Evolutionary conservation across 1,284 basidiomycete species (phyloP), one percentile per base, ranked within the genome.

Genomic region (Microbotryum silenes-acaulis): DNA sequence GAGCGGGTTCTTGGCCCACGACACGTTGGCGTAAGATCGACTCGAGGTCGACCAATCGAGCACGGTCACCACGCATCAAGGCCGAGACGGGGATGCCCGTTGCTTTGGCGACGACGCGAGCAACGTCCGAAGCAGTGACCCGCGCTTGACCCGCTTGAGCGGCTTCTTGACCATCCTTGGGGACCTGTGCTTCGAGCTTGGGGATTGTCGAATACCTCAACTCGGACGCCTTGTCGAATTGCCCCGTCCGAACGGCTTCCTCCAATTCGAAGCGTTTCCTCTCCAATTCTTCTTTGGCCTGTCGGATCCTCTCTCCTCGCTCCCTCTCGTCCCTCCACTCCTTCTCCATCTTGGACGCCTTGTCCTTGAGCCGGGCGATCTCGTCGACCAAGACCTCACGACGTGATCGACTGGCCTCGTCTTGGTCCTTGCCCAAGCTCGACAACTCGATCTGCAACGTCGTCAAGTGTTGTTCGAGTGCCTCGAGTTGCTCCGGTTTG

Each of bases 21-120:
- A 97, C 88, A 0, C 89, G 83, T 61, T 82, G 73, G 33, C 80
- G 79, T 31, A 97, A 79, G 2, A 81, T 78, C 44, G 89, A 84
- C 74, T 96, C 93, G 87, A 97, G 88, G 77, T 91, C 85, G n/a
- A 96, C 84, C 33, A 97, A 79, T 67, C 89, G 88, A 74, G 96
- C 89, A 62, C 87, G 79, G 75, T 96, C 92, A 18, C 91, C 91
- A 73, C 89, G 88, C 67, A 96, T 76, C 58, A 97, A 77, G 70
- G 87, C 91, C 73, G 88, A 83, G 2, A 94, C 89, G 0, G 93
- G 92, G 48, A 97, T 92, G 18, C 92, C 92, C 0, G 92, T 96
- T 85, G 91, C 85, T 56, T 70, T 71, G 21, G 66, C 58, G 8
- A 78, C 76, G 21, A 96, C 92, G 6, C 87, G 79, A 0, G 92